Evolutionary conservation across 257 asterid genomes (phyloP).

Genomic region (Solanum chilense): DNA sequence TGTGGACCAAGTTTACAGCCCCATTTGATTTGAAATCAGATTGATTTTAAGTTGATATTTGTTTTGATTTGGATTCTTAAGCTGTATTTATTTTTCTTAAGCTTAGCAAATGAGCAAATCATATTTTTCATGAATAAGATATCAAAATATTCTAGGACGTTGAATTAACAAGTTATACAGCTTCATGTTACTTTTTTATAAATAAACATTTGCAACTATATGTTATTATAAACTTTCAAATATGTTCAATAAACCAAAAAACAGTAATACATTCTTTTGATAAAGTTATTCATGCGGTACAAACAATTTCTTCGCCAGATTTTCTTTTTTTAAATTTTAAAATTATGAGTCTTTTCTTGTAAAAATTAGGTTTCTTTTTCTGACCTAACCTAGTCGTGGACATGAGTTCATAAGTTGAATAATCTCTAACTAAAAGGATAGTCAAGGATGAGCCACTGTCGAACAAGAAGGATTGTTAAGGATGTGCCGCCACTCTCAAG

Average conservation of each 20-base stretch:
- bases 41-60: too few relatives aligned
- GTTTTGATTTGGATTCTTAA: too few relatives aligned
- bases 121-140: not conserved
- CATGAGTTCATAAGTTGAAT: too few relatives aligned
- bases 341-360: not conserved
- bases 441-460: not conserved
- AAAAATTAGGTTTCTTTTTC: too few relatives aligned
- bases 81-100: not conserved
- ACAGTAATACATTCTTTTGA: not conserved
- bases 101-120: not conserved
- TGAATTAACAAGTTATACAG: fast-evolving
- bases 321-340: not conserved
- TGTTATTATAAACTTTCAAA: not conserved
- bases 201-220: not conserved
- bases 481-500: not conserved
- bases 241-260: not conserved
- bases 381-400: not conserved
- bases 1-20: not conserved
- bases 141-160: fast-evolving
- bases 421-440: too few relatives aligned
- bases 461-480: not conserved
- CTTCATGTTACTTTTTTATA: not conserved
- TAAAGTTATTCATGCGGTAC: not conserved
- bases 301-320: not conserved
- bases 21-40: not conserved